phyloP scores from a whole-genome alignment of 257 asterid genomes.

The Solanum sejunctum region DNA sequence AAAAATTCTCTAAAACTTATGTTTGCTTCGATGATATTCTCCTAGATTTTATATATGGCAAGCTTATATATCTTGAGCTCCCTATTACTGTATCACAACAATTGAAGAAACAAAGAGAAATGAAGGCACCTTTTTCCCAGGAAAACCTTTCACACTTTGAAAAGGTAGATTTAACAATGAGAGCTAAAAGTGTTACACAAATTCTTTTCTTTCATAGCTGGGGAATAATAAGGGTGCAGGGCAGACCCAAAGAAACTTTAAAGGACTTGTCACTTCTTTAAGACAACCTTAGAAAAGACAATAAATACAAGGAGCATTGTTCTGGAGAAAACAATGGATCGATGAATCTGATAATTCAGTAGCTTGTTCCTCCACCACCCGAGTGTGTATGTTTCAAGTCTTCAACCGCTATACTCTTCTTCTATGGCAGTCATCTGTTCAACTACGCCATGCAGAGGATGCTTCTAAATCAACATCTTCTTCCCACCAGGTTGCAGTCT shows the following conservation, averaged over 20 bases:
- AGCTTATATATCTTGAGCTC: not conserved
- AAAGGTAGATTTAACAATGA: not conserved
- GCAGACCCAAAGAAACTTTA: not conserved
- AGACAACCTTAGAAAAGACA: not conserved
- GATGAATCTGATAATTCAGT: not conserved
- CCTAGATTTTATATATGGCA: not conserved
- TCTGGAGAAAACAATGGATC: not conserved
- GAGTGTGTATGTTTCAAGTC: not conserved
- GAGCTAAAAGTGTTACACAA: not conserved
- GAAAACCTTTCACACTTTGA: not conserved
- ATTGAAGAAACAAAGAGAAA: not conserved
- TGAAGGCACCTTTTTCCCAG: not conserved
- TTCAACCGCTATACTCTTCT: not conserved
- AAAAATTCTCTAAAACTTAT: too few species aligned
- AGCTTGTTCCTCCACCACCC: not conserved
- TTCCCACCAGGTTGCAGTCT: slow-evolving; percentile 98
- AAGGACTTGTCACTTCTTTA: not conserved
- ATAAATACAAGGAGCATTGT: not conserved
- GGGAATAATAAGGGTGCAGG: not conserved
- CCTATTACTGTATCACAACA: not conserved
- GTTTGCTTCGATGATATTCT: too few species aligned
- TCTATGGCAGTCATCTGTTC: slow-evolving; percentile 10
- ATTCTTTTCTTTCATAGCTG: not conserved
- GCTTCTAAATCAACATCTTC: slow-evolving; percentile 57
- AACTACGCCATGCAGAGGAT: slow-evolving; percentile 90